These are phyloP conservation scores for Kuraishia cidri DNA, from an alignment of 805 yeast species.

Conservation along the genomic window DNA sequence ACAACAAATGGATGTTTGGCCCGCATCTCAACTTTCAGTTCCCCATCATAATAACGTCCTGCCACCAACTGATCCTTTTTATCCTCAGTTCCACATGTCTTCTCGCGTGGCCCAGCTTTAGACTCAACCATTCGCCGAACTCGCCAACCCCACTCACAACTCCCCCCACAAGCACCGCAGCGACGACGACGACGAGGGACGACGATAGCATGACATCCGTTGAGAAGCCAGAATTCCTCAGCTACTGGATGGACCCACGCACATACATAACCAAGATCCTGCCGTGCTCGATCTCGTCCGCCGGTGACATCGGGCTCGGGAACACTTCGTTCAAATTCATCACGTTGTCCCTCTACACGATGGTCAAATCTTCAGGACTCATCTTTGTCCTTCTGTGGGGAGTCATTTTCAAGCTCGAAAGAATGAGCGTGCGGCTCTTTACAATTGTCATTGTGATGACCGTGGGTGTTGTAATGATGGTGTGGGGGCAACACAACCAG, in stretches of 20 bases:
- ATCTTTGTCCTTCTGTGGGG: slow-evolving; percentile 89
- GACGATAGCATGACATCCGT: background rate
- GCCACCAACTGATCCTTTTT: slow-evolving; percentile 73
- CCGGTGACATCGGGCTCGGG: slow-evolving; percentile 91
- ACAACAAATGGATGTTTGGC: slow-evolving; percentile 98
- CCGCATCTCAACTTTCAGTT: slow-evolving; percentile 67
- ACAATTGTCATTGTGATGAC: slow-evolving; percentile 75
- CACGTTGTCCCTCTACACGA: slow-evolving; percentile 79
- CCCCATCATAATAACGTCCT: slow-evolving; percentile 78
- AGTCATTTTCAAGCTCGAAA: slow-evolving; percentile 70
- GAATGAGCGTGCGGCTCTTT: slow-evolving; percentile 56
- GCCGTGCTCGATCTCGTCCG: slow-evolving; percentile 83
- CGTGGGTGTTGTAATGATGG: slow-evolving; percentile 83
- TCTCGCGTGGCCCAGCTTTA: slow-evolving; percentile 33
- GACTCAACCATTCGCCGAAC: slow-evolving; percentile 28
- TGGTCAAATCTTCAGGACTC: slow-evolving; percentile 83
- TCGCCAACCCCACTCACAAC: too few species aligned
- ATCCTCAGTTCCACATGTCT: slow-evolving; percentile 38
- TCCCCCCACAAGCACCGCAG: background rate
- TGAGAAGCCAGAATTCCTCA: background rate
- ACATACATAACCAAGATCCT: slow-evolving; percentile 47
- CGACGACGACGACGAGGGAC: background rate
- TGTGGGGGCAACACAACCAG: slow-evolving; percentile 35
- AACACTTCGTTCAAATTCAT: slow-evolving; percentile 76
- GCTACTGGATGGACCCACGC: slow-evolving; percentile 18